Evolutionary conservation across 805 yeast genomes (phyloP).

Genomic region (Candida corydali): DNA sequence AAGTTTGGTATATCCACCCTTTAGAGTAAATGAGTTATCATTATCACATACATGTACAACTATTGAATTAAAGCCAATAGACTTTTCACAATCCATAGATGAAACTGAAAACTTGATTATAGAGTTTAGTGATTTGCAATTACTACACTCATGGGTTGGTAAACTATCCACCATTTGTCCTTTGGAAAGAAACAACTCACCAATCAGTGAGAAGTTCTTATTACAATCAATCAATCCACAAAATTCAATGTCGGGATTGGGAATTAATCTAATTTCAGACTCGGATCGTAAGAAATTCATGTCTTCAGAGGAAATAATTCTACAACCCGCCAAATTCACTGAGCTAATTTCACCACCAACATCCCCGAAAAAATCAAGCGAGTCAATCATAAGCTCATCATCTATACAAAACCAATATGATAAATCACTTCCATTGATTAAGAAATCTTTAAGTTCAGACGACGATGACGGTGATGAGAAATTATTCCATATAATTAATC

Average conservation of each 20-base stretch:
- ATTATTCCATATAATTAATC: conserved; percentile 8
- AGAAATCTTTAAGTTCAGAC: conserved; percentile 7
- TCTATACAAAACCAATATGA: conserved; percentile 5
- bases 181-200: conserved; percentile 20
- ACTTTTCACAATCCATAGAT: conserved; percentile 15
- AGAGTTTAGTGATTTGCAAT: conserved; percentile 11
- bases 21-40: conserved; percentile 34
- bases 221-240: conserved; percentile 14
- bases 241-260: conserved; percentile 27
- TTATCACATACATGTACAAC: conserved; percentile 13
- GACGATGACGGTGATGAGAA: conserved; percentile 9
- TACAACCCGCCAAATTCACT: neutral
- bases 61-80: conserved; percentile 14
- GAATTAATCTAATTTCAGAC: conserved; percentile 23
- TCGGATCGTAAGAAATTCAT: conserved; percentile 3
- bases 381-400: conserved; percentile 1
- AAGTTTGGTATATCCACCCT: conserved; percentile 39
- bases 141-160: conserved; percentile 26
- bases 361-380: neutral
- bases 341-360: conserved; percentile 1
- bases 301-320: conserved; percentile 1
- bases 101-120: conserved; percentile 12
- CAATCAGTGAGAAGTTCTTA: conserved; percentile 16
- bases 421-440: conserved; percentile 9
- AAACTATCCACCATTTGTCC: conserved; percentile 34